These are phyloP conservation scores for Osmanthus fragrans DNA, from an alignment of 257 asterid genomes.

Conservation along the genomic window DNA sequence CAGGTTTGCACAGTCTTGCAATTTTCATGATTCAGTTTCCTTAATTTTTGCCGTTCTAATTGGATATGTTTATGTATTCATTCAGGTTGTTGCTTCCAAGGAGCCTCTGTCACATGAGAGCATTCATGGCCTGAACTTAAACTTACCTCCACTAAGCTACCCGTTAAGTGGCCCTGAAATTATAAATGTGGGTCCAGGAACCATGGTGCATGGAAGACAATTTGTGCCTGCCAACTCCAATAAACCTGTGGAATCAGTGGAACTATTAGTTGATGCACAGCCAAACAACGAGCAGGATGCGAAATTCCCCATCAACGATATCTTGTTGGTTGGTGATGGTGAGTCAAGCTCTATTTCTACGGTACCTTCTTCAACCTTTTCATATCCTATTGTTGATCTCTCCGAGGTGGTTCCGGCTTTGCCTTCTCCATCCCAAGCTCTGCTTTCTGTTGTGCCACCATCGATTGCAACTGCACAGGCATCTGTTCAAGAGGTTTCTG, in stretches of 20 bases:
- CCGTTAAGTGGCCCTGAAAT: slow-evolving; percentile 36
- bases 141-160: slow-evolving; percentile 59
- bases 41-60: neutral
- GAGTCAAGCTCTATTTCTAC: slow-evolving; percentile 4
- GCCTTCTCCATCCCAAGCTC: slow-evolving; percentile 7
- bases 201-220: slow-evolving; percentile 33
- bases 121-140: slow-evolving; percentile 63
- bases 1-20: slow-evolving; percentile 46
- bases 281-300: slow-evolving; percentile 56
- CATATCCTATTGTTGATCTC: neutral
- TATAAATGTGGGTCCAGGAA: slow-evolving; percentile 31
- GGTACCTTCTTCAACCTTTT: slow-evolving; percentile 18
- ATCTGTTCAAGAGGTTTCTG: slow-evolving; percentile 26
- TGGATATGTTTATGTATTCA: neutral
- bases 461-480: neutral
- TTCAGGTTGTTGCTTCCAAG: slow-evolving; percentile 64
- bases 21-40: neutral
- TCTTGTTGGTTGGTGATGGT: slow-evolving; percentile 46
- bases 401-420: neutral
- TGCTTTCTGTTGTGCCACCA: neutral
- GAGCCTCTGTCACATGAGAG: slow-evolving; percentile 39
- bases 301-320: slow-evolving; percentile 77
- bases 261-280: slow-evolving; percentile 30
- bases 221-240: slow-evolving; percentile 27
- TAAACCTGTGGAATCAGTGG: slow-evolving; percentile 34